A percentile compares a stretch with the other conserved stretches of the same genome.
These are phyloP conservation scores for Talaromyces albobiverticillius DNA, from an alignment of 2,329 filamentous ascomycete genomes.

Conservation along the genomic window DNA sequence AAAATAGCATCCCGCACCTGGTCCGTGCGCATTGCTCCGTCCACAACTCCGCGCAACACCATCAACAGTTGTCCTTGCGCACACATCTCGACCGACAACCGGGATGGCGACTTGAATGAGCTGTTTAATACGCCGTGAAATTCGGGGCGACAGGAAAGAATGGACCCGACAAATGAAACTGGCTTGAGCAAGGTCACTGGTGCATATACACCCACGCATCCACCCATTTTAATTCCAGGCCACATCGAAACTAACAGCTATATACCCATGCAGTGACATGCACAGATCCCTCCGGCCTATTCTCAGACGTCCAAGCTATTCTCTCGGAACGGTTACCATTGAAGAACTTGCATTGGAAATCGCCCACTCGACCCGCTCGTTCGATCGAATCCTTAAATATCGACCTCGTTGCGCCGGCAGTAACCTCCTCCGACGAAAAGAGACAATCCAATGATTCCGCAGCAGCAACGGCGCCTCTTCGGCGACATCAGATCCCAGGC, in stretches of 20 bases:
- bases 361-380: constrained; percentile 81
- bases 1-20: no score
- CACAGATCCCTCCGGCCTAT: constrained; percentile 87
- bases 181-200: constrained; percentile 73
- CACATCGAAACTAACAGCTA: constrained; percentile 7
- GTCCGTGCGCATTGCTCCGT: no score
- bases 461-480: constrained; percentile 31
- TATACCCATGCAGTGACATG: constrained; percentile 71
- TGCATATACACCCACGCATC: constrained; percentile 32
- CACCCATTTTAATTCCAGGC: neutral
- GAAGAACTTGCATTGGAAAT: constrained; percentile 95
- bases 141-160: constrained; percentile 27
- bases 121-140: constrained; percentile 16
- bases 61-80: no score
- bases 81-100: no score
- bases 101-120: no score
- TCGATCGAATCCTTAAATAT: constrained; percentile 93
- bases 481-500: constrained; percentile 92
- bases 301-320: constrained; percentile 74
- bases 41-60: no score
- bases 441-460: constrained; percentile 35
- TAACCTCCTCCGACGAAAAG: constrained; percentile 25
- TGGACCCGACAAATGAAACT: constrained; percentile 45
- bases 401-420: constrained; percentile 68
- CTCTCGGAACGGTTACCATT: constrained; percentile 77